These are phyloP conservation scores for Metroxylon sagu DNA, from an alignment of 176 grass and related monocot genomes.

Conservation along the genomic window DNA sequence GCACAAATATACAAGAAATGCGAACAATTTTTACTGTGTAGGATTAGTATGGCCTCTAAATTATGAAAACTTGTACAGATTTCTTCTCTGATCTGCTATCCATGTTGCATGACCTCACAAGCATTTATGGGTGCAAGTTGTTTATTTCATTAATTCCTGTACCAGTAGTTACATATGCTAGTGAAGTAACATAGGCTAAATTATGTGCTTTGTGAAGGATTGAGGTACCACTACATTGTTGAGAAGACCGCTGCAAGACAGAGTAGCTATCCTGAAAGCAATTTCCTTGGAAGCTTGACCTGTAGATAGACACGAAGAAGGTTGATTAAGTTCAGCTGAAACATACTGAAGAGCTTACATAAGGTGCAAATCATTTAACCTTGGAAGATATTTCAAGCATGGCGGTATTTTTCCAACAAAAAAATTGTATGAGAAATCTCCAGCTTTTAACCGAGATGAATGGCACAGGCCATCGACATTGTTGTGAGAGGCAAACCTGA, in stretches of 20 bases:
- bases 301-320: constrained; percentile 24
- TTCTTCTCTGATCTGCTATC: too few relatives aligned
- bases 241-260: constrained; percentile 41
- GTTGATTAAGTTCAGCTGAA: constrained; percentile 18
- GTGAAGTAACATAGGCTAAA: too few relatives aligned
- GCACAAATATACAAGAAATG: too few relatives aligned
- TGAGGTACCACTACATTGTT: constrained; percentile 45
- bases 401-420: constrained; percentile 78
- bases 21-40: too few relatives aligned
- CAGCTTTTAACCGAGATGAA: constrained; percentile 48
- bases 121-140: too few relatives aligned
- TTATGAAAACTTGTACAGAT: too few relatives aligned
- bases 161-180: too few relatives aligned
- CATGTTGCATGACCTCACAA: too few relatives aligned
- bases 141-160: too few relatives aligned
- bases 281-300: constrained; percentile 97
- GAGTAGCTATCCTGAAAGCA: constrained; percentile 87
- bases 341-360: neutral
- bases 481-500: constrained; percentile 34
- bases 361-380: constrained; percentile 21
- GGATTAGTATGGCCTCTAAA: too few relatives aligned
- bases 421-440: constrained; percentile 96
- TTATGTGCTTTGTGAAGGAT: neutral
- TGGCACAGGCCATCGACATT: constrained; percentile 52
- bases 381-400: constrained; percentile 92